A percentile compares a stretch with the other conserved stretches of the same genome.
These are phyloP conservation scores for Leishmania guyanensis DNA, from an alignment of 208 protist species.

Conservation along the genomic window DNA sequence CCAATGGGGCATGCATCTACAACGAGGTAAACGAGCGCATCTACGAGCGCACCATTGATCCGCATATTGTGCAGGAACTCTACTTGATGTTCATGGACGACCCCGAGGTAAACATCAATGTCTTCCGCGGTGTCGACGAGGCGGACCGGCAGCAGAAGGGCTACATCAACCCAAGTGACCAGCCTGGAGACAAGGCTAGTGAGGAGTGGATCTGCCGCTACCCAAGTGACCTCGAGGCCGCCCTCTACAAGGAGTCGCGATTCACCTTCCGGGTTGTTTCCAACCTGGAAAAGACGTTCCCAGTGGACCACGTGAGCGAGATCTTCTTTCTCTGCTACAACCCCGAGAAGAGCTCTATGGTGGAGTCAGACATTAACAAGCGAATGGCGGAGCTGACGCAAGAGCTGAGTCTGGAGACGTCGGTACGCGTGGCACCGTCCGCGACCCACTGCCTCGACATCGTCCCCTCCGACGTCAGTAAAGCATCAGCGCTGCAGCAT, in stretches of 20 bases:
- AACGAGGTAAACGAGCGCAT: slow-evolving; percentile 54
- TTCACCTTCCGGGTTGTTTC: slow-evolving; percentile 50
- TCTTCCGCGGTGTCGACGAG: slow-evolving; percentile 47
- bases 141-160: slow-evolving; percentile 27
- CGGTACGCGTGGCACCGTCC: slow-evolving; percentile 55
- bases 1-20: slow-evolving; percentile 71
- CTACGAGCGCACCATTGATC: slow-evolving; percentile 44
- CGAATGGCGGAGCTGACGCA: slow-evolving; percentile 34
- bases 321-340: slow-evolving; percentile 77
- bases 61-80: slow-evolving; percentile 34
- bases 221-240: slow-evolving; percentile 44
- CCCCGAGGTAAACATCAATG: slow-evolving; percentile 59
- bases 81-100: slow-evolving; percentile 54
- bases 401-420: slow-evolving; percentile 18
- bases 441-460: slow-evolving; percentile 64
- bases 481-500: slow-evolving; percentile 57
- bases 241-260: slow-evolving; percentile 48
- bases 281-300: slow-evolving; percentile 47
- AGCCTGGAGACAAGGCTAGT: slow-evolving; percentile 42
- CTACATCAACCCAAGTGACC: slow-evolving; percentile 60
- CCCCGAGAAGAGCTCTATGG: slow-evolving; percentile 23
- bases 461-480: slow-evolving; percentile 54
- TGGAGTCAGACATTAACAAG: slow-evolving; percentile 41
- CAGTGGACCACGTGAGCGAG: slow-evolving; percentile 58
- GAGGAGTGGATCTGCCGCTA: slow-evolving; percentile 73